A percentile compares a stretch with the other conserved stretches of the same genome.
phyloP scores from a whole-genome alignment of 192 early-diverging fungal genomes.

The Funneliformis geosporum region DNA sequence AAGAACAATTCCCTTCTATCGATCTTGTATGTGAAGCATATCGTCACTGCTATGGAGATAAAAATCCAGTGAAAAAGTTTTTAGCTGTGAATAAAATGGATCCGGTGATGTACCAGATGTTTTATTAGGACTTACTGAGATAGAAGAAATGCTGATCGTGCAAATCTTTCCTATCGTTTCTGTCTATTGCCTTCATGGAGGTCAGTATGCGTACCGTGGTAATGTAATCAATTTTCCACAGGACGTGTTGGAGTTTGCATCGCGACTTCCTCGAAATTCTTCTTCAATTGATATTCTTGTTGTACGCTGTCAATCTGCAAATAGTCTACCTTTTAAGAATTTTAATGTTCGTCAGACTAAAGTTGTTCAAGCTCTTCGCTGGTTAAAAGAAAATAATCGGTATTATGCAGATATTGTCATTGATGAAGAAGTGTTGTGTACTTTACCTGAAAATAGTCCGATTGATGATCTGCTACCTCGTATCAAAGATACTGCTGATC shows the following conservation, averaged over 20 bases:
- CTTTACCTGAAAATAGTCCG: not conserved
- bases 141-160: not conserved
- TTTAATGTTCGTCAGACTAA: not conserved
- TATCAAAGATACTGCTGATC: not conserved
- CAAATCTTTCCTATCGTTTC: not conserved
- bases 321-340: not conserved
- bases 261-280: not conserved
- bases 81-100: not conserved
- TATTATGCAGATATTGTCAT: slow-evolving; percentile 11
- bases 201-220: not conserved
- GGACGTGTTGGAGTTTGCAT: not conserved
- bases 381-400: not conserved
- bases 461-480: not conserved
- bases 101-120: not conserved
- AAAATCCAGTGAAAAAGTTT: not conserved
- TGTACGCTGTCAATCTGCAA: not conserved
- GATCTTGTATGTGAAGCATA: not conserved
- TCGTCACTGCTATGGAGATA: not conserved
- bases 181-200: not conserved
- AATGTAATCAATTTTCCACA: slow-evolving; percentile 17
- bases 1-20: not conserved
- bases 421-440: not conserved
- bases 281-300: not conserved
- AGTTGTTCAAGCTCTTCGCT: not conserved
- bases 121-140: not conserved